Percentiles rank a stretch among this genome's conserved stretches.
Evolutionary conservation across 192 early-diverging fungal genomes (phyloP).

Genomic region (Coemansia sp.): DNA sequence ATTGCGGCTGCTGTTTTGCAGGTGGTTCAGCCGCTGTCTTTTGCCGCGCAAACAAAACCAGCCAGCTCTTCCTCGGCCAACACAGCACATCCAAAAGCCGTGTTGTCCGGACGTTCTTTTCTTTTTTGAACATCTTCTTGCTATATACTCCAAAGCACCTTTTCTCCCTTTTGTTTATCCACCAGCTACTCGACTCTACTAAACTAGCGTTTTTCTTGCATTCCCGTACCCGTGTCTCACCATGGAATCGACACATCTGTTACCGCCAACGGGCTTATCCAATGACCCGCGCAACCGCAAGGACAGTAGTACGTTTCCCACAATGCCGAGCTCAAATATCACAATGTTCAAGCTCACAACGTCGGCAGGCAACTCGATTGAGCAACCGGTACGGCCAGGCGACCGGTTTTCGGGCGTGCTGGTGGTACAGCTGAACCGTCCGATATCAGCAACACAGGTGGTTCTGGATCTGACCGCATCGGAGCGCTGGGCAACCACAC

Average conservation of each 20-base stretch:
- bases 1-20: background rate
- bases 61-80: background rate
- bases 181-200: background rate
- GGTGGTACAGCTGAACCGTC: constrained; percentile 37
- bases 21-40: constrained; percentile 3
- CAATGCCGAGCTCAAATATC: constrained; percentile 26
- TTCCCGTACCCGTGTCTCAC: background rate
- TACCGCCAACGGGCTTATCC: constrained; percentile 1
- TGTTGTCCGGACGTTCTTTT: background rate
- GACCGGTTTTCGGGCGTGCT: constrained; percentile 50
- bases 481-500: constrained; percentile 27
- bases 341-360: constrained; percentile 45
- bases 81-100: background rate
- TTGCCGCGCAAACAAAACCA: background rate
- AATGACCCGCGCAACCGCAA: constrained; percentile 23
- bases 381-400: constrained; percentile 44
- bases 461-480: constrained; percentile 29
- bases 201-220: background rate
- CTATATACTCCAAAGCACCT: background rate
- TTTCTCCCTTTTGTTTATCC: background rate
- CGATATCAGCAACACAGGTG: constrained; percentile 43
- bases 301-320: constrained; percentile 8
- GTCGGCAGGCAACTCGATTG: constrained; percentile 41
- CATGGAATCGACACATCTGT: constrained; percentile 12
- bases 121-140: background rate